A percentile compares a stretch with the other conserved stretches of the same genome.
These are phyloP conservation scores for Trichoderma sp. DNA, from an alignment of 2,329 filamentous ascomycete species.

Conservation along the genomic window DNA sequence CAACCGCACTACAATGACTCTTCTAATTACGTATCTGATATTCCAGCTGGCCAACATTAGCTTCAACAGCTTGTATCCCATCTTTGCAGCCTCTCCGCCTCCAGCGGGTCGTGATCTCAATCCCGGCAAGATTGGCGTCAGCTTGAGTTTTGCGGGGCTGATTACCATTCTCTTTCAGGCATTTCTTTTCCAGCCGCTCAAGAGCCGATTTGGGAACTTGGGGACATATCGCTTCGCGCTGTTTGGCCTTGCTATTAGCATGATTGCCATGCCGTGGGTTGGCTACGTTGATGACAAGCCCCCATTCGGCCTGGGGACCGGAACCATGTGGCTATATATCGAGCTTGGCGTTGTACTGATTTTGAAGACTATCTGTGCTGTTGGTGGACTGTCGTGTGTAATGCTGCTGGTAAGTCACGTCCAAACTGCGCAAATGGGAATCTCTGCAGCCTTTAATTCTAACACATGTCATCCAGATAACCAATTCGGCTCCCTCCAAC, in stretches of 20 bases:
- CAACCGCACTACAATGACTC: slow-evolving; percentile 75
- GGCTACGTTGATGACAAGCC: slow-evolving; percentile 66
- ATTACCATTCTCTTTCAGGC: slow-evolving; percentile 90
- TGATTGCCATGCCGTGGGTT: slow-evolving; percentile 85
- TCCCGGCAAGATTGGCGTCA: slow-evolving; percentile 79
- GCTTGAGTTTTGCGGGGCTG: slow-evolving; percentile 76
- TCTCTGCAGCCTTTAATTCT: background rate
- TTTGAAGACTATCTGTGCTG: slow-evolving; percentile 84
- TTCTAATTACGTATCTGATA: slow-evolving; percentile 82
- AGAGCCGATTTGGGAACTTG: slow-evolving; percentile 78
- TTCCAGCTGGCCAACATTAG: slow-evolving; percentile 94
- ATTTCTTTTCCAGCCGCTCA: slow-evolving; percentile 74
- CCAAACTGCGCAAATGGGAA: background rate
- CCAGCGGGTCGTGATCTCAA: slow-evolving; percentile 75
- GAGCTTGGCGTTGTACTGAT: slow-evolving; percentile 80
- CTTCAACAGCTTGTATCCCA: slow-evolving; percentile 92
- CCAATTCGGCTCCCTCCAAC: slow-evolving; percentile 85
- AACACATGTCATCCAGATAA: slow-evolving; percentile 59
- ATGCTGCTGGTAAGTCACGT: slow-evolving; percentile 68
- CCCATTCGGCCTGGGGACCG: slow-evolving; percentile 55
- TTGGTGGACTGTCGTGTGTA: slow-evolving; percentile 85
- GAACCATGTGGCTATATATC: slow-evolving; percentile 68
- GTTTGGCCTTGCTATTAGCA: slow-evolving; percentile 75
- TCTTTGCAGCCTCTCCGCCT: slow-evolving; percentile 73
- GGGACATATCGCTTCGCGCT: slow-evolving; percentile 77